A percentile compares a stretch with the other conserved stretches of the same genome.
phyloP scores from a whole-genome alignment of 495 filamentous ascomycete species.

The Wilcoxina mikolae region DNA sequence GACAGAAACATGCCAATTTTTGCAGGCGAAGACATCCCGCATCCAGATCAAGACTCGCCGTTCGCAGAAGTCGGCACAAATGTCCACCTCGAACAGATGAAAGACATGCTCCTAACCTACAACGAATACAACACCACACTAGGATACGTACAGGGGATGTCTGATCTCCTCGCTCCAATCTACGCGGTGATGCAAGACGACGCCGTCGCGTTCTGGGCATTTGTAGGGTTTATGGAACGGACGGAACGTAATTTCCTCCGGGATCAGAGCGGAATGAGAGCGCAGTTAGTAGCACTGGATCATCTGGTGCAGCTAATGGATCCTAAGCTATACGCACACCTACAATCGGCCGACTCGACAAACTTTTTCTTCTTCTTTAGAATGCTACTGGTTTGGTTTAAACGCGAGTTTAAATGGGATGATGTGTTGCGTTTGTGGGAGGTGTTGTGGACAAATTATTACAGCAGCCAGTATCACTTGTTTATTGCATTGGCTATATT shows the following conservation, averaged over 20 bases:
- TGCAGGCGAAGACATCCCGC: constrained; percentile 91
- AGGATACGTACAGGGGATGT: constrained; percentile 98
- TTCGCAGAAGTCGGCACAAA: constrained; percentile 86
- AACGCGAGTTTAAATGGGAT: constrained; percentile 82
- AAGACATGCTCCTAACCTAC: constrained; percentile 96
- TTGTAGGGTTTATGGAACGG: constrained; percentile 88
- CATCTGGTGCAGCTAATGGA: constrained; percentile 94
- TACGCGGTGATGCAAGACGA: constrained; percentile 97
- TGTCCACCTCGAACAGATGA: constrained; percentile 94
- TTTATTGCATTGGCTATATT: constrained; percentile 88
- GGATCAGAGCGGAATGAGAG: constrained; percentile 89
- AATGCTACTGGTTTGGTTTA: constrained; percentile 97
- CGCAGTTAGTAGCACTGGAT: constrained; percentile 77
- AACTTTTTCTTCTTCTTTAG: constrained; percentile 99
- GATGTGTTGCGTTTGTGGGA: constrained; percentile 88
- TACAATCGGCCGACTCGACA: constrained; percentile 77
- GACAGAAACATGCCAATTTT: constrained; percentile 87
- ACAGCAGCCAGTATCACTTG: constrained; percentile 77
- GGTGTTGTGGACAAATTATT: constrained; percentile 81
- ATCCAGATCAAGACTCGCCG: constrained; percentile 90
- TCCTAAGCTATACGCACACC: constrained; percentile 78
- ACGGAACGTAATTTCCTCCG: constrained; percentile 97
- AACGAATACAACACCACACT: constrained; percentile 90
- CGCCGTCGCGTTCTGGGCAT: constrained; percentile 91
- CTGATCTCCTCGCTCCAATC: constrained; percentile 84